phyloP scores from a whole-genome alignment of 768 basidiomycete species.

The Leccinum broughii region DNA sequence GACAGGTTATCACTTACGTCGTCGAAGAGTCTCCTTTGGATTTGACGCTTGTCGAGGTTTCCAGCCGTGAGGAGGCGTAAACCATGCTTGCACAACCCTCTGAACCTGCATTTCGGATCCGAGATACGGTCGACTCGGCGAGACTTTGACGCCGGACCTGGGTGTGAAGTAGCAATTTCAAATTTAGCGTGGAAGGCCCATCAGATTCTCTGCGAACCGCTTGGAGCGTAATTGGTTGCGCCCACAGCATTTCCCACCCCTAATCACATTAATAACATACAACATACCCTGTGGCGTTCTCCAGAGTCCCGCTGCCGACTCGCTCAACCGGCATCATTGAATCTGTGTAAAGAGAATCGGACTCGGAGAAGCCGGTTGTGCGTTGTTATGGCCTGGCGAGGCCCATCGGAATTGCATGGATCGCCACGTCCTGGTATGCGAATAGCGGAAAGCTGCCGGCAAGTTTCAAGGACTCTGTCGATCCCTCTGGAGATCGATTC shows the following conservation, averaged over 20 bases:
- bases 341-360: not conserved
- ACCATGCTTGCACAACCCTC: not conserved
- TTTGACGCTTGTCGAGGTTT: not conserved
- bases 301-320: not conserved
- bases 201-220: not conserved
- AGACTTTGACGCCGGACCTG: not conserved
- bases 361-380: not conserved
- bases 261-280: no score
- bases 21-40: not conserved
- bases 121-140: not conserved
- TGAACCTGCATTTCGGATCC: not conserved
- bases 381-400: not conserved
- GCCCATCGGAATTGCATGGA: not conserved
- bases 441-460: not conserved
- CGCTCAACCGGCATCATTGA: not conserved
- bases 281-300: not conserved
- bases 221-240: no score
- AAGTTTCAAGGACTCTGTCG: no score
- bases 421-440: not conserved
- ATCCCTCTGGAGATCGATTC: not conserved
- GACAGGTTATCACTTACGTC: not conserved
- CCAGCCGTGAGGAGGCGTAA: not conserved
- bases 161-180: not conserved
- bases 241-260: no score
- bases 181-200: not conserved